These are phyloP conservation scores for Lumnitzera littorea DNA, from an alignment of 345 rosid genomes.

Conservation along the genomic window DNA sequence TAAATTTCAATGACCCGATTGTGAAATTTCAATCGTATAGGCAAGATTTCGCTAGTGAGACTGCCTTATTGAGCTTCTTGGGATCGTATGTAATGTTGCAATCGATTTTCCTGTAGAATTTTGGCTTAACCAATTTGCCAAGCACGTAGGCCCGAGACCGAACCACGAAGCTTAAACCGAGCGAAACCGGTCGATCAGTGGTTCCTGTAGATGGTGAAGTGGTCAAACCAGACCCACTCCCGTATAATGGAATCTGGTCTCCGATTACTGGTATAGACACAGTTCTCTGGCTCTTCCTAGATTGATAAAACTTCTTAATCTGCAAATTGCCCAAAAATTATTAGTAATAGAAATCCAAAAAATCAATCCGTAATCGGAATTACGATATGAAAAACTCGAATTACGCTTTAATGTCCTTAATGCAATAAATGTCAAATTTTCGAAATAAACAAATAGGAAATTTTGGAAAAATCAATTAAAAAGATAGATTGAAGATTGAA, in stretches of 20 bases:
- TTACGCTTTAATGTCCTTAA: too few relatives aligned
- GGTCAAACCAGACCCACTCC: slow-evolving; percentile 69
- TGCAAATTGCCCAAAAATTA: slow-evolving; percentile 22
- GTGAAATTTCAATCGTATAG: slow-evolving; percentile 23
- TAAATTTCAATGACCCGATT: too few relatives aligned
- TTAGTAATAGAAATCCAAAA: background rate
- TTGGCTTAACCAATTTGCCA: slow-evolving; percentile 86
- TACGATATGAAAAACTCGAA: background rate
- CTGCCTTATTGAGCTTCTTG: slow-evolving; percentile 52
- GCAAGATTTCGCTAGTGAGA: slow-evolving; percentile 68
- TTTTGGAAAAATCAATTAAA: too few relatives aligned
- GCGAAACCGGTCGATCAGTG: slow-evolving; percentile 46
- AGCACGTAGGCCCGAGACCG: slow-evolving; percentile 74
- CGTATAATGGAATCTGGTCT: slow-evolving; percentile 75
- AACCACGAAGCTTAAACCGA: slow-evolving; percentile 49
- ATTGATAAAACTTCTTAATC: slow-evolving; percentile 74
- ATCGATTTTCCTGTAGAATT: slow-evolving; percentile 54
- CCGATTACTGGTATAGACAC: slow-evolving; percentile 49
- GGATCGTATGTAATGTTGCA: slow-evolving; percentile 59
- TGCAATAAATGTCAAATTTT: too few relatives aligned
- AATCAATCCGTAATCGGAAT: too few relatives aligned
- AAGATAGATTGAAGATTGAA: too few relatives aligned
- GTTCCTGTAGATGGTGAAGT: slow-evolving; percentile 37
- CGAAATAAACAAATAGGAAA: too few relatives aligned
- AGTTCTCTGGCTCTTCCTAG: slow-evolving; percentile 66